Conservation (phyloP, 2,329 filamentous ascomycete genomes). For the Microdochium bolleyi region DNA sequence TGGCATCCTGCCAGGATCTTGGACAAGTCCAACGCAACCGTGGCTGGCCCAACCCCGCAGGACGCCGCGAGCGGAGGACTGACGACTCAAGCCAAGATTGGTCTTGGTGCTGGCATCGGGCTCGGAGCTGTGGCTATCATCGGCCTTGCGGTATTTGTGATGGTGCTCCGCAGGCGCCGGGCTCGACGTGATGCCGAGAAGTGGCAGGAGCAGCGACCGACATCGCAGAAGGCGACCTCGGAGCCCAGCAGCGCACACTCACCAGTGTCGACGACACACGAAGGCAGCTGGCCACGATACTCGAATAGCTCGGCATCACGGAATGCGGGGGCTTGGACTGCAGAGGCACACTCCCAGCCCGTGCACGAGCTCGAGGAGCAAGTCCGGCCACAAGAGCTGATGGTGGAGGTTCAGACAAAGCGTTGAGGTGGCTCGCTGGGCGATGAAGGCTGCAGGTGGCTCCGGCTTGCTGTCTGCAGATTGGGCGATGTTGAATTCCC, state of each 20-base stretch:
- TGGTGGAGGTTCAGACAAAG: no score
- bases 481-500: no score
- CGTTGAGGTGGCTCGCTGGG: no score
- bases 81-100: slow-evolving; percentile 6
- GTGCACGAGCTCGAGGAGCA: neutral
- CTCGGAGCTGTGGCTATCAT: slow-evolving; percentile 16
- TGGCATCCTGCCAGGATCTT: slow-evolving; percentile 18
- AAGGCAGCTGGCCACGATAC: neutral
- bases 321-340: neutral
- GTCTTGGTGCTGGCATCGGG: slow-evolving; percentile 13
- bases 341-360: neutral
- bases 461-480: no score
- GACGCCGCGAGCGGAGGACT: slow-evolving; percentile 1
- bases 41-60: neutral
- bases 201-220: slow-evolving; percentile 2
- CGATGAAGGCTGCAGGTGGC: no score
- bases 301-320: neutral
- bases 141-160: slow-evolving; percentile 5
- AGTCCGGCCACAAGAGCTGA: neutral
- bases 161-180: slow-evolving; percentile 9
- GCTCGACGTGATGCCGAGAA: neutral
- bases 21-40: slow-evolving; percentile 7
- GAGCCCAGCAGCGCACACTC: neutral
- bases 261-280: neutral
- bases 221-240: neutral